These are phyloP conservation scores for Halocafeteria seosinensis DNA, from an alignment of 108 stramenopile genomes.

Conservation along the genomic window DNA sequence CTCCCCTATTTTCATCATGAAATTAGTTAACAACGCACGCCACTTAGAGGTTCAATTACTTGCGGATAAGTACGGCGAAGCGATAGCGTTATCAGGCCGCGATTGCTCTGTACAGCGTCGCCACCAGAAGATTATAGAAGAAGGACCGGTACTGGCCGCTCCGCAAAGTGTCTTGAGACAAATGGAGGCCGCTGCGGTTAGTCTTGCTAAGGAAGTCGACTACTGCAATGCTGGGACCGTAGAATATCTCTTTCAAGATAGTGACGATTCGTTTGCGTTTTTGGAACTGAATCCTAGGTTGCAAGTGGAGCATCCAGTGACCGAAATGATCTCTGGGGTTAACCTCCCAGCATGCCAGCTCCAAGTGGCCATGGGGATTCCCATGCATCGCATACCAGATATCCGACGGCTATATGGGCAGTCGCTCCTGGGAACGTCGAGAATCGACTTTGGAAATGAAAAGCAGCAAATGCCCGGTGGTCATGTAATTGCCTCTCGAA, in stretches of 20 bases:
- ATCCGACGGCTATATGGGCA: constrained; percentile 72
- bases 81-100: constrained; percentile 90
- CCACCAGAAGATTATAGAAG: constrained; percentile 94
- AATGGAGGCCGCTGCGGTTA: constrained; percentile 92
- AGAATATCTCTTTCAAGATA: constrained; percentile 80
- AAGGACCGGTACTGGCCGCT: constrained; percentile 90
- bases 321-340: constrained; percentile 90
- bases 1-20: constrained; percentile 93
- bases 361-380: constrained; percentile 97
- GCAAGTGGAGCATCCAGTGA: constrained; percentile 99
- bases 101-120: constrained; percentile 97
- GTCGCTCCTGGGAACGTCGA: constrained; percentile 56
- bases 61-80: constrained; percentile 87
- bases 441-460: constrained; percentile 34
- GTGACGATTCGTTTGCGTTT: constrained; percentile 59
- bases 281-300: constrained; percentile 87
- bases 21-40: constrained; percentile 48
- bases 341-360: constrained; percentile 91
- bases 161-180: constrained; percentile 63
- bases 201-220: constrained; percentile 82
- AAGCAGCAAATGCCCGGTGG: constrained; percentile 19
- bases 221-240: constrained; percentile 97
- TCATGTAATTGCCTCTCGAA: constrained; percentile 91
- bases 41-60: constrained; percentile 96
- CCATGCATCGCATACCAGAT: constrained; percentile 81